Percentiles rank a stretch among this genome's conserved stretches.
phyloP scores from a whole-genome alignment of 2,329 filamentous ascomycete genomes.

The Ophiostoma angusticollis region DNA sequence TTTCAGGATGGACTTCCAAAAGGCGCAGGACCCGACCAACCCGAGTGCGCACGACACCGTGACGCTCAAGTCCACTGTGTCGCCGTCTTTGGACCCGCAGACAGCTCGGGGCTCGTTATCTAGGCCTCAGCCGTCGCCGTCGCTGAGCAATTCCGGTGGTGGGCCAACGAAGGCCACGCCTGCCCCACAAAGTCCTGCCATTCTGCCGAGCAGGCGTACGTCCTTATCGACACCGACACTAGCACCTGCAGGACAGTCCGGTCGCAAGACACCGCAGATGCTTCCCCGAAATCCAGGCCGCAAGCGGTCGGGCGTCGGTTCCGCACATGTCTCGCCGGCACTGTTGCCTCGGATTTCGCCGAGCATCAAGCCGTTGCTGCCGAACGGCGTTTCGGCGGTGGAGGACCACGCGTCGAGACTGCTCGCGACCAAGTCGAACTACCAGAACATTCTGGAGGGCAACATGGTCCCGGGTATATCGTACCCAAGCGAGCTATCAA shows the following conservation, averaged over 20 bases:
- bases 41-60: conserved; percentile 27
- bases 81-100: conserved; percentile 24
- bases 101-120: conserved; percentile 39
- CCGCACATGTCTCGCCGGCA: conserved; percentile 72
- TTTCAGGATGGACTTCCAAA: conserved; percentile 34
- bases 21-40: conserved; percentile 34
- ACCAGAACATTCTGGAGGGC: conserved; percentile 92
- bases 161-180: conserved; percentile 23
- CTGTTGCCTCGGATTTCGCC: conserved; percentile 82
- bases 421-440: conserved; percentile 90
- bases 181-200: conserved; percentile 54
- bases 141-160: conserved; percentile 25
- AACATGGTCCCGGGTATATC: conserved; percentile 80
- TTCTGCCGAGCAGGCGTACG: conserved; percentile 40
- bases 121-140: conserved; percentile 34
- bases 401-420: conserved; percentile 57
- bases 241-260: conserved; percentile 19
- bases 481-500: conserved; percentile 82
- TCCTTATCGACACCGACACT: conserved; percentile 2
- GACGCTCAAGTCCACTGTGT: conserved; percentile 6
- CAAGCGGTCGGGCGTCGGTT: conserved; percentile 59
- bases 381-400: conserved; percentile 37
- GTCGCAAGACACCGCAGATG: conserved; percentile 41
- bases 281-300: conserved; percentile 43
- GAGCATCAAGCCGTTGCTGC: conserved; percentile 82